Base-by-base conservation (phyloP, 106 monocot species). In the Ottelia alismoides region DNA sequence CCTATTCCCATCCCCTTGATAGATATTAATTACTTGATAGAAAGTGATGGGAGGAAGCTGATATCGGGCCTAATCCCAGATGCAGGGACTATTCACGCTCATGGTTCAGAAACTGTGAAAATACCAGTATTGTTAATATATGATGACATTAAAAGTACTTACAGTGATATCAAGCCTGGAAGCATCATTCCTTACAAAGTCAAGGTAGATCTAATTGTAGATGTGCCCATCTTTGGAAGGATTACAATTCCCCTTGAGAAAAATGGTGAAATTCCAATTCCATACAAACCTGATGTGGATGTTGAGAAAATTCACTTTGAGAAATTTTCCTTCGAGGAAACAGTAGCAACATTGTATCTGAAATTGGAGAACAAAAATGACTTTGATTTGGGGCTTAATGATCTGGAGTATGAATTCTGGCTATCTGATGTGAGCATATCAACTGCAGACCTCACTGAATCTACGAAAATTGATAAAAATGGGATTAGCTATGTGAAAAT, bases 341-440 rank as follows among this genome's bases (percentile, higher is more conserved):
- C 91, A 22, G 56, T 40, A 2, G 85, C 91, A 40, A 65, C 53
- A 12, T 66, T 85, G 17, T 85, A 91, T 32, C 54, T 91, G 31
- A 81, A 69, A 35, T 45, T 85, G 20, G 91, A 81, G 66, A 91
- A 91, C 67, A 91, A 85, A 68, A 91, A 91, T 47, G 91, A 91
- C 51, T 91, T 91, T 51, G 73, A 85, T 30, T 56, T 91, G 12
- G 91, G 71, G 2, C 69, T 91, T 24, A 85, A 91, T 55, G n/a
- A 58, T 7, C 57, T 91, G 32, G 77, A 85, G 17, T 85, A 78
- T 40, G 85, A 91, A 63, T 56, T 91, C 6, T 91, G 84, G 85
- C 70, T 91, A 0, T 22, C 60, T 58, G 78, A 91, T 26, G 61
- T 81, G 24, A 91, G 78, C 46, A 78, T 84, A 10, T 79, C 66